Percentiles rank a stretch among this genome's conserved stretches.
Conservation (phyloP, 257 asterid species). For the Plantago major region DNA sequence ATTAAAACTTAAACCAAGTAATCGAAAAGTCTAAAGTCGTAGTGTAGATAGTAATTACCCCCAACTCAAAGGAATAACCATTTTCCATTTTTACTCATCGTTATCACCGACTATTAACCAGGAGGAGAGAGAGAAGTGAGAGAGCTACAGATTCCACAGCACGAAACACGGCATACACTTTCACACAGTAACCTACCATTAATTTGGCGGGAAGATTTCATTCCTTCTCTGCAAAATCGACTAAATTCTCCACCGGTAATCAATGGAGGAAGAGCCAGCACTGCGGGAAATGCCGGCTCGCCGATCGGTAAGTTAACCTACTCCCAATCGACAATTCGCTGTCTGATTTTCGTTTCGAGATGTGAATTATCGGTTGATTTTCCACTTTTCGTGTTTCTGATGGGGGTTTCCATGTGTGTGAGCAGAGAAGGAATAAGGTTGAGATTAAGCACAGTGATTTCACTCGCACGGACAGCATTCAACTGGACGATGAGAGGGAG, state of each 20-base stretch:
- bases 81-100: no score
- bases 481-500: slow-evolving; percentile 66
- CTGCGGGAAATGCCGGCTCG: slow-evolving; percentile 51
- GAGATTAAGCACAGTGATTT: slow-evolving; percentile 41
- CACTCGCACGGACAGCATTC: slow-evolving; percentile 38
- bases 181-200: background rate
- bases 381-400: no score
- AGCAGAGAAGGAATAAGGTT: slow-evolving; percentile 80
- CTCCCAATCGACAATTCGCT: background rate
- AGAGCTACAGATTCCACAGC: no score
- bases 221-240: background rate
- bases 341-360: no score
- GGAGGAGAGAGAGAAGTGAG: no score
- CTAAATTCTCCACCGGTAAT: background rate
- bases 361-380: no score
- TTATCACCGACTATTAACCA: no score
- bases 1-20: no score
- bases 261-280: slow-evolving; percentile 64
- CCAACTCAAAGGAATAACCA: no score
- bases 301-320: slow-evolving; percentile 57
- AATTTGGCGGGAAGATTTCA: slow-evolving; percentile 36
- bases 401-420: background rate
- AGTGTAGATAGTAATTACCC: no score
- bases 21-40: no score
- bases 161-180: slow-evolving; percentile 8